A percentile compares a stretch with the other conserved stretches of the same genome.
Evolutionary conservation across 305 asterid genomes (phyloP).

Genomic region (Ajuga reptans): DNA sequence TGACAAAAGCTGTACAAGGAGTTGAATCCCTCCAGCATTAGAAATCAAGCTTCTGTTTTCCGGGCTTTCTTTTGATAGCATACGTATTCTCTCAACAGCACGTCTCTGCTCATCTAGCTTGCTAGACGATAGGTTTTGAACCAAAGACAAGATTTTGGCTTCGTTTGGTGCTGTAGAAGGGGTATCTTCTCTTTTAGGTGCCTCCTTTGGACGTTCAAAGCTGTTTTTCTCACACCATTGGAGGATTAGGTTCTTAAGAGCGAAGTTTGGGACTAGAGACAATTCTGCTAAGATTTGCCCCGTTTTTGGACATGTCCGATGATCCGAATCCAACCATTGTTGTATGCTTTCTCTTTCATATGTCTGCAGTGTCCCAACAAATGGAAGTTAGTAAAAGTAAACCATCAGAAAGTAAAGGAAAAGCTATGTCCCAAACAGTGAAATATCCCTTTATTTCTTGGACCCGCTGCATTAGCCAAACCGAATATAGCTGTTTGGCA

Average conservation of each 20-base stretch:
- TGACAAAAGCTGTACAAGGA: slow-evolving; percentile 54
- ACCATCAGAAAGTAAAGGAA: neutral
- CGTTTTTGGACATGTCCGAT: slow-evolving; percentile 65
- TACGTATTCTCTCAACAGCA: slow-evolving; percentile 59
- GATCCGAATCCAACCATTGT: slow-evolving; percentile 59
- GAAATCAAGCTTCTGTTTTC: slow-evolving; percentile 58
- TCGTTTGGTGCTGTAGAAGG: slow-evolving; percentile 15
- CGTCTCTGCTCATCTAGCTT: slow-evolving; percentile 57
- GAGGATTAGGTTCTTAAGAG: slow-evolving; percentile 56
- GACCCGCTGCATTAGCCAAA: neutral
- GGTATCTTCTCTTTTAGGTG: slow-evolving; percentile 18
- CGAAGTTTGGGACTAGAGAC: slow-evolving; percentile 60
- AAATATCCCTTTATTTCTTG: neutral
- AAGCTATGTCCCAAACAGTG: neutral
- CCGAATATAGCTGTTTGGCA: neutral
- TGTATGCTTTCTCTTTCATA: slow-evolving; percentile 86
- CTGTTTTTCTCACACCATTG: slow-evolving; percentile 73
- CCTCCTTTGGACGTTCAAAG: slow-evolving; percentile 39
- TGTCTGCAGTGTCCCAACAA: slow-evolving; percentile 36
- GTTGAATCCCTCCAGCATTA: slow-evolving; percentile 54
- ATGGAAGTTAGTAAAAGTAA: neutral
- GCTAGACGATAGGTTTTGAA: slow-evolving; percentile 40
- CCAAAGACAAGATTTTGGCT: slow-evolving; percentile 28
- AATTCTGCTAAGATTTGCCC: slow-evolving; percentile 52
- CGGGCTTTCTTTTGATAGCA: slow-evolving; percentile 66